Conservation (phyloP, 208 protist genomes). For the Crithidia bombi region DNA sequence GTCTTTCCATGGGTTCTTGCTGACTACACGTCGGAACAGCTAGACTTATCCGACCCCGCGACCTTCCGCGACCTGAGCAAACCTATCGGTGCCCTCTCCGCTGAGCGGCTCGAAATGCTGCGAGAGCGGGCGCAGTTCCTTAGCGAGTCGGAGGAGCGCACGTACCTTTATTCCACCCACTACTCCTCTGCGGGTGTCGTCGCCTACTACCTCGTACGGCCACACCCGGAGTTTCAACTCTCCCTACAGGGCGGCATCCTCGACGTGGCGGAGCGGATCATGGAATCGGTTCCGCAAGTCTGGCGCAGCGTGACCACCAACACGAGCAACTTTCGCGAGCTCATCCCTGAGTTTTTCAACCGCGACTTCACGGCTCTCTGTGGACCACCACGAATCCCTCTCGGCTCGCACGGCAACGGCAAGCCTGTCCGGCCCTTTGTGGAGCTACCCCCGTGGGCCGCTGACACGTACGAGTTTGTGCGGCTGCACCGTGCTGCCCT, state of each 20-base stretch:
- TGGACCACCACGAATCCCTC: slow-evolving; percentile 35
- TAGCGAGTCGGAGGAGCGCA: slow-evolving; percentile 38
- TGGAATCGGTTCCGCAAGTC: slow-evolving; percentile 83
- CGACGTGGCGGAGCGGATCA: slow-evolving; percentile 92
- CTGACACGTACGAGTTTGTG: slow-evolving; percentile 70
- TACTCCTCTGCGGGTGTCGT: slow-evolving; percentile 96
- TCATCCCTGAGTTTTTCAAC: slow-evolving; percentile 93
- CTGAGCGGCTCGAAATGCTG: slow-evolving; percentile 63
- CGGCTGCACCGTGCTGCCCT: slow-evolving; percentile 76
- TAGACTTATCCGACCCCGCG: slow-evolving; percentile 62
- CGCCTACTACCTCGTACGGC: slow-evolving; percentile 92
- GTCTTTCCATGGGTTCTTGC: slow-evolving; percentile 95
- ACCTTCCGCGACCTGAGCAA: slow-evolving; percentile 92
- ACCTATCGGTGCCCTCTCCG: slow-evolving; percentile 92
- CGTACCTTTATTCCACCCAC: slow-evolving; percentile 94
- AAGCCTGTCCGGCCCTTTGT: slow-evolving; percentile 48
- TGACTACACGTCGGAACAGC: slow-evolving; percentile 73
- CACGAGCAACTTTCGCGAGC: slow-evolving; percentile 91
- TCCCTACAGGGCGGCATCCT: slow-evolving; percentile 89
- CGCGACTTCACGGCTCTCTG: slow-evolving; percentile 12
- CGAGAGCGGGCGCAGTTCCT: slow-evolving; percentile 45
- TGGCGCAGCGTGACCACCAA: slow-evolving; percentile 77
- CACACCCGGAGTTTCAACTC: slow-evolving; percentile 89
- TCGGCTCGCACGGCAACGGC: slow-evolving; percentile 59
- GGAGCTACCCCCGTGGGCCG: slow-evolving; percentile 93